Conservation (phyloP, 768 basidiomycete genomes). For the Tephrocybe sp. region DNA sequence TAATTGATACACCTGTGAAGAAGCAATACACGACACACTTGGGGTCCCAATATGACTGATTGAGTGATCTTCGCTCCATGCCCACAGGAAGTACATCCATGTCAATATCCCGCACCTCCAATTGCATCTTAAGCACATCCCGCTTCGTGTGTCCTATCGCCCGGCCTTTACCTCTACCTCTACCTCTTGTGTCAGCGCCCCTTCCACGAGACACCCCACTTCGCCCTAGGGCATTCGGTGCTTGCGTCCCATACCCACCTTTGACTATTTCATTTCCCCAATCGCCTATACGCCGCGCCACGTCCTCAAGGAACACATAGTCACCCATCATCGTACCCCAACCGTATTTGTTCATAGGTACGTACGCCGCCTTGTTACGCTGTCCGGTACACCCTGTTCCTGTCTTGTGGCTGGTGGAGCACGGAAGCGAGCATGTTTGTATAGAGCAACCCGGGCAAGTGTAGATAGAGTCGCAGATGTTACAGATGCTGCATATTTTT, state of each 20-base stretch:
- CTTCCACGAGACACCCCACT: conserved; percentile 16
- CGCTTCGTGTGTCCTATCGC: conserved; percentile 50
- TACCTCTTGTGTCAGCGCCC: conserved; percentile 24
- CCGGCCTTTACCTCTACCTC: conserved; percentile 30
- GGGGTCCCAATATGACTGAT: conserved; percentile 82
- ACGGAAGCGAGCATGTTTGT: conserved; percentile 73
- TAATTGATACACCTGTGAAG: conserved; percentile 7
- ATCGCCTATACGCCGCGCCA: conserved; percentile 70
- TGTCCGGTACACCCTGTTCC: conserved; percentile 63
- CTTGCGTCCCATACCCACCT: conserved; percentile 50
- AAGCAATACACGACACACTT: conserved; percentile 52
- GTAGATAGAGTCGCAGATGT: conserved; percentile 53
- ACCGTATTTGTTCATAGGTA: conserved; percentile 81
- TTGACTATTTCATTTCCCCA: conserved; percentile 73
- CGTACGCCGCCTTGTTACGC: conserved; percentile 71
- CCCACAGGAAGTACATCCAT: conserved; percentile 78
- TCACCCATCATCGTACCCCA: conserved; percentile 91
- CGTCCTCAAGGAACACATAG: conserved; percentile 83
- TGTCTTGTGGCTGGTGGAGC: conserved; percentile 69
- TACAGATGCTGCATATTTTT: conserved; percentile 52
- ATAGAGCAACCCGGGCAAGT: conserved; percentile 75
- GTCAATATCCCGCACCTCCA: conserved; percentile 67
- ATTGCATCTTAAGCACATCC: conserved; percentile 65
- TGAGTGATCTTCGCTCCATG: conserved; percentile 76
- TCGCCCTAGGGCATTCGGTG: conserved; percentile 19